A percentile compares a stretch with the other conserved stretches of the same genome.
phyloP scores from a whole-genome alignment of 495 filamentous ascomycete species.

The Niebla homalea region DNA sequence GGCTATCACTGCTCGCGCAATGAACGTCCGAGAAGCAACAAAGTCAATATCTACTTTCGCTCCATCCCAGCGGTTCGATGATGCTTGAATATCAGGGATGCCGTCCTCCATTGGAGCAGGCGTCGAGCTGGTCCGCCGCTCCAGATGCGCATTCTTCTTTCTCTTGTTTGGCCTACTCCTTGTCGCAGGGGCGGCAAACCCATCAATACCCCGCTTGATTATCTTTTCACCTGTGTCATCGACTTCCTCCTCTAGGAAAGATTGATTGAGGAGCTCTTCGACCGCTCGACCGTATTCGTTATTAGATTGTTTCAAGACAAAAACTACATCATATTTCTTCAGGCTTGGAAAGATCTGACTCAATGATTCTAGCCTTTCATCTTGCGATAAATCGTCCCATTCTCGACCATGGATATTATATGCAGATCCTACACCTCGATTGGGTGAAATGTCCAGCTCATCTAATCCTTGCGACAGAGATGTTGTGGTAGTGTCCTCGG shows the following conservation, averaged over 20 bases:
- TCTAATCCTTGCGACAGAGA: constrained; percentile 23
- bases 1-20: constrained; percentile 35
- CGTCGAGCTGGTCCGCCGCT: constrained; percentile 15
- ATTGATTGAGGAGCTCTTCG: constrained; percentile 67
- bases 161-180: constrained; percentile 24
- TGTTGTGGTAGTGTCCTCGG: constrained; percentile 31
- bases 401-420: neutral
- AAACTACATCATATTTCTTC: constrained; percentile 46
- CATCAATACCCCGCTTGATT: constrained; percentile 63
- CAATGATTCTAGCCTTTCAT: constrained; percentile 42
- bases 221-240: constrained; percentile 27
- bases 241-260: constrained; percentile 50
- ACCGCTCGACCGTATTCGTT: constrained; percentile 54
- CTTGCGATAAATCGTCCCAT: constrained; percentile 22
- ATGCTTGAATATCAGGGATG: constrained; percentile 9
- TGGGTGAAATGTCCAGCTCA: constrained; percentile 4
- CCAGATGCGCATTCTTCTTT: constrained; percentile 30
- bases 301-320: constrained; percentile 49
- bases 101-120: constrained; percentile 6
- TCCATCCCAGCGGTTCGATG: constrained; percentile 41
- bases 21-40: constrained; percentile 35
- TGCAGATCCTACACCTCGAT: constrained; percentile 6
- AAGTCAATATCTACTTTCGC: constrained; percentile 46
- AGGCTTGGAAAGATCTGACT: constrained; percentile 57
- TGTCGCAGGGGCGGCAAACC: constrained; percentile 42